These are phyloP conservation scores for Aspergillus heteromorphus DNA, from an alignment of 495 filamentous ascomycete genomes.

Conservation along the genomic window DNA sequence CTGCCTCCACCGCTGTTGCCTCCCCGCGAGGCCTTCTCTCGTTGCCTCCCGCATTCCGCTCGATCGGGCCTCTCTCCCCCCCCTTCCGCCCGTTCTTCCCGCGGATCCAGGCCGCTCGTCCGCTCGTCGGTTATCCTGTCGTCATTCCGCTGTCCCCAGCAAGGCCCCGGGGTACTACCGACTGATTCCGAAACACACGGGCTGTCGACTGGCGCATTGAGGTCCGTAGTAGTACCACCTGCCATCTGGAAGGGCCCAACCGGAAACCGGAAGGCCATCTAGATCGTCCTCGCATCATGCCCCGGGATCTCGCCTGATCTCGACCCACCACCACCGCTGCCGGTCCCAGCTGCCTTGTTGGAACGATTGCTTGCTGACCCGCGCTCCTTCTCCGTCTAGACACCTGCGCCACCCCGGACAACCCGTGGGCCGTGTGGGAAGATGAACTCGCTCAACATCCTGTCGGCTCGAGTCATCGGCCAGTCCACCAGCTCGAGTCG, in stretches of 20 bases:
- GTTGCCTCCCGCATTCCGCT: conserved; percentile 6
- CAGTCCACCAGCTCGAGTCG: conserved; percentile 45
- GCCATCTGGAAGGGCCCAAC: conserved; percentile 17
- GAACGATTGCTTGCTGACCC: conserved; percentile 19
- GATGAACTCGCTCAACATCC: conserved; percentile 98
- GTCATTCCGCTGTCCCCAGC: conserved; percentile 9
- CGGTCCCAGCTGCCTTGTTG: conserved; percentile 6
- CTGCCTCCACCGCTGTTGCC: neutral
- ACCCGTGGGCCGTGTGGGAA: conserved; percentile 56
- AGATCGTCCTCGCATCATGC: conserved; percentile 3
- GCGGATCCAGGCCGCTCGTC: neutral
- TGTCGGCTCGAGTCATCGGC: conserved; percentile 80
- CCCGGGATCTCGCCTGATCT: neutral
- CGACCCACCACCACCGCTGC: conserved; percentile 3
- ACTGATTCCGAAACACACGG: conserved; percentile 35
- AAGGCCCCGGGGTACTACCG: conserved; percentile 18
- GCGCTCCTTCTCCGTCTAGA: conserved; percentile 24
- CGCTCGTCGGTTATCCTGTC: neutral
- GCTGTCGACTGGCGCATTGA: conserved; percentile 43
- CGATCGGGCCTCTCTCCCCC: conserved; percentile 8
- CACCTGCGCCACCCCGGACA: conserved; percentile 35
- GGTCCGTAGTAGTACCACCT: conserved; percentile 31
- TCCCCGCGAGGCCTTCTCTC: conserved; percentile 4
- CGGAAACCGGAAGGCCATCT: no score
- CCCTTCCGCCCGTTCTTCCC: conserved; percentile 8